These are phyloP conservation scores for Syncephalis plumigaleata DNA, from an alignment of 371 early-diverging fungal species.

Conservation along the genomic window DNA sequence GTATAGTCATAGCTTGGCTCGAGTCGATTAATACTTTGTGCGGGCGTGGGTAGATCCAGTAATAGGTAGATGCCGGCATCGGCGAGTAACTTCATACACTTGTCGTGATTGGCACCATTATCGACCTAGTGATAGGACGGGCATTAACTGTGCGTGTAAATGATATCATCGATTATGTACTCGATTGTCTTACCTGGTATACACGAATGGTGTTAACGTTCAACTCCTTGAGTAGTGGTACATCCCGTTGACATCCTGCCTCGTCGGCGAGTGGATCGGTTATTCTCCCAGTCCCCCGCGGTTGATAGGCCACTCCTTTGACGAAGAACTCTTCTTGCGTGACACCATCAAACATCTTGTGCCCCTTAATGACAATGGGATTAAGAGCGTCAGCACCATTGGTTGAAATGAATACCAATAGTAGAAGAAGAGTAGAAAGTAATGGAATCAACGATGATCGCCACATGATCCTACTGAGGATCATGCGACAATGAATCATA, in stretches of 20 bases:
- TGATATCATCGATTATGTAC: too few relatives aligned
- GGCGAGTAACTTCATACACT: slow-evolving; percentile 51
- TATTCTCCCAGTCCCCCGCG: slow-evolving; percentile 19
- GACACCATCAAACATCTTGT: slow-evolving; percentile 50
- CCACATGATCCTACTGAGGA: too few relatives aligned
- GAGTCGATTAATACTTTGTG: slow-evolving; percentile 40
- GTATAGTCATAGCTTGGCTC: slow-evolving; percentile 40
- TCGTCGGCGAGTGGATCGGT: slow-evolving; percentile 45
- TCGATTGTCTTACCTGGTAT: slow-evolving; percentile 17
- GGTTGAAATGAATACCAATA: too few relatives aligned
- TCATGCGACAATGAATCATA: too few relatives aligned
- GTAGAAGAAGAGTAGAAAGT: too few relatives aligned
- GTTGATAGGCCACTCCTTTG: slow-evolving; percentile 68
- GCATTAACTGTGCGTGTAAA: too few relatives aligned
- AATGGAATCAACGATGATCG: too few relatives aligned
- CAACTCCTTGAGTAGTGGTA: slow-evolving; percentile 40
- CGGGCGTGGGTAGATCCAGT: slow-evolving; percentile 44
- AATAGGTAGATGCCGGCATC: slow-evolving; percentile 52
- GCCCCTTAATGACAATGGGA: slow-evolving; percentile 44
- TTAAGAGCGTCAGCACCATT: slow-evolving; percentile 17
- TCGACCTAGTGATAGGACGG: slow-evolving; percentile 24
- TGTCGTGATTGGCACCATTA: slow-evolving; percentile 40
- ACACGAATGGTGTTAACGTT: slow-evolving; percentile 62
- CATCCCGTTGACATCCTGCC: slow-evolving; percentile 42
- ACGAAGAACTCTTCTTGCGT: slow-evolving; percentile 58